A percentile compares a stretch with the other conserved stretches of the same genome.
These are phyloP conservation scores for Chrysanthemum makinoi DNA, from an alignment of 129 eudicot genomes.

Conservation along the genomic window DNA sequence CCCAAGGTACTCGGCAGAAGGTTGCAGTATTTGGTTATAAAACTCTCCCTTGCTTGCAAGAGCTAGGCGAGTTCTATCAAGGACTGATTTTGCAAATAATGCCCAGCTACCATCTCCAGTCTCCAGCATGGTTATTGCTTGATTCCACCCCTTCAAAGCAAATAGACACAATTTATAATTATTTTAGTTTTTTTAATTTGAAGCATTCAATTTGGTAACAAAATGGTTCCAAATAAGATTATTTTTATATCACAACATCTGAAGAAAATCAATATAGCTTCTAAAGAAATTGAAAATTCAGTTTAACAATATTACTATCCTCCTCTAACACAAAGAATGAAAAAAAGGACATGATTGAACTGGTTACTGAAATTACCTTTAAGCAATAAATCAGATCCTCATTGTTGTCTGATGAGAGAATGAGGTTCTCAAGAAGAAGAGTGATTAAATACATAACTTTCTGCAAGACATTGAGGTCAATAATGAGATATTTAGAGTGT, in stretches of 20 bases:
- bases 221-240: conserved; percentile 15
- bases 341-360: neutral
- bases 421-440: conserved; percentile 87
- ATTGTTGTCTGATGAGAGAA: conserved; percentile 77
- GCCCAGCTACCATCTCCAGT: conserved; percentile 52
- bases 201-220: neutral
- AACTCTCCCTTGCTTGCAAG: conserved; percentile 43
- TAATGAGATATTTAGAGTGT: conserved; percentile 13
- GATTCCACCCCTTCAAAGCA: conserved; percentile 75
- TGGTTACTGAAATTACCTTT: conserved; percentile 54
- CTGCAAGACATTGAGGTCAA: conserved; percentile 44
- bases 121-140: conserved; percentile 59
- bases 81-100: conserved; percentile 54
- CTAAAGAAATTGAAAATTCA: too few relatives aligned
- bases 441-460: conserved; percentile 84
- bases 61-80: conserved; percentile 49
- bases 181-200: neutral
- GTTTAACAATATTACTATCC: neutral
- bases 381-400: conserved; percentile 95
- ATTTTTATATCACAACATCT: conserved; percentile 4
- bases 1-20: conserved; percentile 57
- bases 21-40: conserved; percentile 44
- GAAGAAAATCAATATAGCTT: conserved; percentile 14
- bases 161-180: conserved; percentile 5
- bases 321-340: conserved; percentile 13